Conservation (phyloP, 495 filamentous ascomycete genomes). For the Xylaria venustula region DNA sequence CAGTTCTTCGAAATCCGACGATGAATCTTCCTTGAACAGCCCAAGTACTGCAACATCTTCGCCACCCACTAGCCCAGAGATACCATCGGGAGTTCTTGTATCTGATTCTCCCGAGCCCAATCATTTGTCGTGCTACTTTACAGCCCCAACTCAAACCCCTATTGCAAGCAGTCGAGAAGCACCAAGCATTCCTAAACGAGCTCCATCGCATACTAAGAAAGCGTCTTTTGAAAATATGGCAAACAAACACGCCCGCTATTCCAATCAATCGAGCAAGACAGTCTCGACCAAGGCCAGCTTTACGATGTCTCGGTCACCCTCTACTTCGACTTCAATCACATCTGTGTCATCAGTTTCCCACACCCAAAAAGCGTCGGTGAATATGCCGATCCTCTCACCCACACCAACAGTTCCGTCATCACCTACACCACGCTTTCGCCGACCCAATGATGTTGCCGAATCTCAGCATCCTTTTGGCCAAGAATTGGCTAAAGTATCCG, state of each 20-base stretch:
- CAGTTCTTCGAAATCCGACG: conserved; percentile 52
- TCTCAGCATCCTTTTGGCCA: conserved; percentile 61
- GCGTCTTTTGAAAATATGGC: conserved; percentile 49
- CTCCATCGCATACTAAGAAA: conserved; percentile 82
- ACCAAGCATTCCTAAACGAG: conserved; percentile 69
- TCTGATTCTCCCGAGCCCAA: conserved; percentile 64
- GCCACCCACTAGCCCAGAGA: conserved; percentile 70
- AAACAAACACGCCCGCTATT: conserved; percentile 58
- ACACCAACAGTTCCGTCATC: conserved; percentile 34
- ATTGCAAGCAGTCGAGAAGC: conserved; percentile 43
- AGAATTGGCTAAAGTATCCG: conserved; percentile 73
- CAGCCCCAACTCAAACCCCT: conserved; percentile 45
- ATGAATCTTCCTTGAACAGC: conserved; percentile 56
- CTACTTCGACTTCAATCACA: conserved; percentile 46
- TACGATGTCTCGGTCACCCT: conserved; percentile 47
- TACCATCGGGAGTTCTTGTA: conserved; percentile 60
- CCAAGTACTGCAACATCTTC: conserved; percentile 57
- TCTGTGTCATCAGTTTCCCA: conserved; percentile 33
- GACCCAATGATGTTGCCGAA: conserved; percentile 22
- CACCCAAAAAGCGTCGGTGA: conserved; percentile 36
- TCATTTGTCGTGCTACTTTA: conserved; percentile 81
- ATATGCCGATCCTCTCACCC: conserved; percentile 15
- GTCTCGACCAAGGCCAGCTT: conserved; percentile 46
- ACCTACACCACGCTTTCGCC: conserved; percentile 30
- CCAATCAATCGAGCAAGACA: conserved; percentile 45